A percentile compares a stretch with the other conserved stretches of the same genome.
phyloP scores from a whole-genome alignment of 352 stramenopile genomes.

The Phytophthora kernoviae region DNA sequence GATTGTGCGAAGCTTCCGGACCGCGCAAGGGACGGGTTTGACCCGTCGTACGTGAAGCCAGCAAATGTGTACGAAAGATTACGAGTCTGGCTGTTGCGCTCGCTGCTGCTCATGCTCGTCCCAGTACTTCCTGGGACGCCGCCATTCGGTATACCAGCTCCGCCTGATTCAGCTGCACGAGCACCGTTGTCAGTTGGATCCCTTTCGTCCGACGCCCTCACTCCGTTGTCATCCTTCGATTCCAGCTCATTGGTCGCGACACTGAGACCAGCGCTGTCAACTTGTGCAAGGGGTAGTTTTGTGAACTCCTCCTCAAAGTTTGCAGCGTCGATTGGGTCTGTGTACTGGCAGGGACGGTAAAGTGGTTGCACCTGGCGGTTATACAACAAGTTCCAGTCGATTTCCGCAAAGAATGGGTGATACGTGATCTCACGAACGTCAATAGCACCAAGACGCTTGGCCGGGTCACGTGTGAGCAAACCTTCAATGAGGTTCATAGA shows the following conservation, averaged over 20 bases:
- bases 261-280: conserved; percentile 72
- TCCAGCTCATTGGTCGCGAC: conserved; percentile 52
- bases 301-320: conserved; percentile 90
- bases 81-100: conserved; percentile 67
- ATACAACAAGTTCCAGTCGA: conserved; percentile 84
- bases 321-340: conserved; percentile 78
- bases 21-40: conserved; percentile 41
- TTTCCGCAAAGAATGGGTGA: conserved; percentile 82
- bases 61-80: conserved; percentile 89
- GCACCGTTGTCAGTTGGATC: conserved; percentile 21
- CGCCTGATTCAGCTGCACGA: conserved; percentile 17
- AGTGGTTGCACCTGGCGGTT: conserved; percentile 75
- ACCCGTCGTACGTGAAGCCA: conserved; percentile 85
- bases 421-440: conserved; percentile 81
- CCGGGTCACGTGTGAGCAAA: conserved; percentile 92
- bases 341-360: conserved; percentile 86
- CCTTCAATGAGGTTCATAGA: conserved; percentile 84
- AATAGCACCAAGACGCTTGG: conserved; percentile 89
- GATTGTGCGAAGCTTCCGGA: conserved; percentile 44
- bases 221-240: conserved; percentile 23
- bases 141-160: conserved; percentile 22
- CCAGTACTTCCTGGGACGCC: conserved; percentile 40
- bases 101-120: conserved; percentile 35
- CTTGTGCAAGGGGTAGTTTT: conserved; percentile 69
- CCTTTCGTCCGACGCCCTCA: conserved; percentile 12